Evolutionary conservation across 1,284 basidiomycete species (phyloP).

Genomic region (Trametes sp.): DNA sequence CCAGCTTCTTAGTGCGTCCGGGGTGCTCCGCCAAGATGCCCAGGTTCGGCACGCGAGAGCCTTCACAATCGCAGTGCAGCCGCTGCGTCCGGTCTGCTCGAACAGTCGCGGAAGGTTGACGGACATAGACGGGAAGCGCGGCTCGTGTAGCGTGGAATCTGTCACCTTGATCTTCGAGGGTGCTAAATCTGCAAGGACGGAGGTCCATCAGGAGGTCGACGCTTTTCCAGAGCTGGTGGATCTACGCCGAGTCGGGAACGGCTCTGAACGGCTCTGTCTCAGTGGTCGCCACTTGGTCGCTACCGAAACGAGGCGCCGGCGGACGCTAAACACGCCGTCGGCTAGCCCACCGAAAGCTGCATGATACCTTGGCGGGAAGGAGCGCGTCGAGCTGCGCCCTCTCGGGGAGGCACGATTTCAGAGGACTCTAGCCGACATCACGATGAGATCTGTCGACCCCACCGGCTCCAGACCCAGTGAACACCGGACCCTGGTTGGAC

Average conservation of each 20-base stretch:
- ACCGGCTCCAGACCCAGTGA: not conserved
- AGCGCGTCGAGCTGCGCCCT: constrained; percentile 7
- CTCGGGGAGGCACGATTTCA: constrained; percentile 19
- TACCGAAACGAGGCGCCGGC: constrained; percentile 10
- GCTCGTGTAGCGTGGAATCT: constrained; percentile 5
- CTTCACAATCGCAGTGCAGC: no score
- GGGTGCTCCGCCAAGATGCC: not conserved
- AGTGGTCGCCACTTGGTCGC: constrained; percentile 17
- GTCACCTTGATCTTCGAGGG: constrained; percentile 10
- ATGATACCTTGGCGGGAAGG: constrained; percentile 12
- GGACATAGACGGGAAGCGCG: constrained; percentile 7
- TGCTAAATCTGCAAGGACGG: not conserved
- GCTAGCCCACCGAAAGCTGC: not conserved
- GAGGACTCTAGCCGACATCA: constrained; percentile 13
- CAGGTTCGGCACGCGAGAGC: not conserved
- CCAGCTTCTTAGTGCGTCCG: constrained; percentile 6
- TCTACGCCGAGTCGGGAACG: not conserved
- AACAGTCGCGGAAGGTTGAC: not conserved
- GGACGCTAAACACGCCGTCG: constrained; percentile 4
- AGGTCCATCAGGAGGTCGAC: constrained; percentile 18
- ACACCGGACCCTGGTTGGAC: not conserved
- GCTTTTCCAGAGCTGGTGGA: constrained; percentile 7
- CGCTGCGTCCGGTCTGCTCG: not conserved
- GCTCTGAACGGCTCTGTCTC: not conserved
- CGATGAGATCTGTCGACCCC: constrained; percentile 14